Evolutionary conservation across 805 yeast genomes (phyloP), one percentile per base, ranked within the genome.

Genomic region (Ogataea trehalophila): DNA sequence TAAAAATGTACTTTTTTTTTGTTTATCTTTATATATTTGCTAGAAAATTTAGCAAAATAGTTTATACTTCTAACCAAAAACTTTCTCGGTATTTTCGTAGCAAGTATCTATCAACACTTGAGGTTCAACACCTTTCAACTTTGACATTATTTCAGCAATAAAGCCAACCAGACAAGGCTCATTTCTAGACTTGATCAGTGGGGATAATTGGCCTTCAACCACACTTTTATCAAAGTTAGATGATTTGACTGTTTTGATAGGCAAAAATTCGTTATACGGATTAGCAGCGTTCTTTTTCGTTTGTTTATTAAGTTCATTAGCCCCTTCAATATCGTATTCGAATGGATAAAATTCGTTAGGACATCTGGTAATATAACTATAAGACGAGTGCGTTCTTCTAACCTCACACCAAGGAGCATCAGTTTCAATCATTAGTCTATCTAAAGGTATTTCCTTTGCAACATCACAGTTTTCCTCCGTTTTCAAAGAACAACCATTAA

Each of bases 401-500:
- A 94, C 80, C 61, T 91, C 98, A 70, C 99, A 94, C 99, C 99
- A 94, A 1, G 99, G 99, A 3, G 97, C 90, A 67, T 94, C 99
- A 0, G 97, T 92, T 62, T 94, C 99, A 9, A 94, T 76, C 75
- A 92, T 67, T 39, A 94, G 64, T 57, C 74, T 76, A 5, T 81
- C 79, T 8, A 81, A 58, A 0, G 98, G 98, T n/a, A 94, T 77
- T 22, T 63, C 58, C 38, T 70, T 67, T 0, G 83, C 88, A 22
- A 83, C 89, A 26, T 74, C 73, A 14, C 90, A 67, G 59, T 87
- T 89, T 52, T 85, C 90, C 47, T 79, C 79, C 0, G 87, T 80
- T 59, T 85, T 86, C 54, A 94, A 74, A 1, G 98, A 90, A 60
- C 98, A 94, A 4, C 99, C 99, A 64, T 94, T 94, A 50, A 94